These are phyloP conservation scores for Sisymbrium altissimum DNA, from an alignment of 345 rosid genomes.

Conservation along the genomic window DNA sequence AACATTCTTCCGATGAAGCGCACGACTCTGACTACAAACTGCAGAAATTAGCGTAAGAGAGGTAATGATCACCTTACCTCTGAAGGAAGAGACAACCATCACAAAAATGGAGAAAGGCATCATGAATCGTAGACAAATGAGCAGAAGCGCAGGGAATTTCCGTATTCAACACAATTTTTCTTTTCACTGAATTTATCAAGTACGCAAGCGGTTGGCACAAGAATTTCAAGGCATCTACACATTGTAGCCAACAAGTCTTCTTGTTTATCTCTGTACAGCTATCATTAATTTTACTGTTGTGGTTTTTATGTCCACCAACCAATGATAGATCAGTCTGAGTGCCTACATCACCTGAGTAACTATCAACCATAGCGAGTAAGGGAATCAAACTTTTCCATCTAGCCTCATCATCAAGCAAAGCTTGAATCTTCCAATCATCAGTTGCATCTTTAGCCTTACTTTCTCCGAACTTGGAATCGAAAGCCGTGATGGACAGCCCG, in stretches of 20 bases:
- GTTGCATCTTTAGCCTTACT: conserved; percentile 37
- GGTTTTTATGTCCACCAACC: conserved; percentile 27
- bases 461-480: conserved; percentile 29
- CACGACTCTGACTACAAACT: not conserved
- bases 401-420: conserved; percentile 45
- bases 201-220: conserved; percentile 81
- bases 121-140: conserved; percentile 49
- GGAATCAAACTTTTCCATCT: conserved; percentile 42
- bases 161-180: conserved; percentile 46
- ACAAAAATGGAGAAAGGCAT: conserved; percentile 52
- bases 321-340: conserved; percentile 30
- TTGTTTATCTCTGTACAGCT: conserved; percentile 30
- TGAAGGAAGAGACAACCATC: conserved; percentile 42
- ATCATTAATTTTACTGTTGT: conserved; percentile 13
- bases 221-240: conserved; percentile 60
- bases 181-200: conserved; percentile 55
- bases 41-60: conserved; percentile 18
- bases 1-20: not conserved
- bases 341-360: conserved; percentile 43
- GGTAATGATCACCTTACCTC: conserved; percentile 45
- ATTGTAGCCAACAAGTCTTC: conserved; percentile 39
- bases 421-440: conserved; percentile 37
- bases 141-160: conserved; percentile 38
- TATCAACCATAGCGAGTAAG: conserved; percentile 40
- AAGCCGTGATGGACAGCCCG: conserved; percentile 46